Evolutionary conservation across 768 basidiomycete species (phyloP), one percentile per base, ranked within the genome.

Genomic region (Fomitopsis serialis): DNA sequence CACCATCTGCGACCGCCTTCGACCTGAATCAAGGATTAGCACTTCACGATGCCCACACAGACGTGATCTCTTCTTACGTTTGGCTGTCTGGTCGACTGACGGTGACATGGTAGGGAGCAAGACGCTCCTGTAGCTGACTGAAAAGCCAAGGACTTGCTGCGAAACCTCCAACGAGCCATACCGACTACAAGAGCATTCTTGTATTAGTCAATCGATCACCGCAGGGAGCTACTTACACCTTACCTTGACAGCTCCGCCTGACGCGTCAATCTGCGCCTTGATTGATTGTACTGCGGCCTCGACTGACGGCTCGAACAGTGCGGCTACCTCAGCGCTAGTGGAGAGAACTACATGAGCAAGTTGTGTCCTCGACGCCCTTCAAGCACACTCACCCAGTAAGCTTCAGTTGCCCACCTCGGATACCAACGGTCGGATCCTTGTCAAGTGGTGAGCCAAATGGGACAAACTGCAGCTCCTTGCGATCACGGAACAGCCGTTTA

Each of bases 71-170:
- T n/a, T 19, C 24, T 66, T 68, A 89, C 84, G 89, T 91, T 66
- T 89, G 87, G 48, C 81, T 85, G 62, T 91, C 89, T 12, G 87
- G 89, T 51, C 89, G 71, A 66, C 82, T 88, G 54, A 91, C 82
- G 5, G 76, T 76, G 50, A 90, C 75, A 24, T 73, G 71, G 45
- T 77, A 70, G 0, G 78, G 74, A 3, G 70, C 70, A 13, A 90
- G 78, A 24, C 80, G 81, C 55, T 85, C 84, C 72, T 89, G 84
- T 17, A 90, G 73, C 65, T 91, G 87, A 24, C 74, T 66, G 66
- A 89, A 90, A 27, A 90, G 72, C 87, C 88, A 90, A 1, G 87
- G 85, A 54, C 85, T 89, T 0, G 89, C 87, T 2, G 89, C 89
- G 58, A 89, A 91, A 45, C 89, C 89, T 62, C 89, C 89, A 10